phyloP scores from a whole-genome alignment of 2,329 filamentous ascomycete species.

The Colletotrichum scovillei region DNA sequence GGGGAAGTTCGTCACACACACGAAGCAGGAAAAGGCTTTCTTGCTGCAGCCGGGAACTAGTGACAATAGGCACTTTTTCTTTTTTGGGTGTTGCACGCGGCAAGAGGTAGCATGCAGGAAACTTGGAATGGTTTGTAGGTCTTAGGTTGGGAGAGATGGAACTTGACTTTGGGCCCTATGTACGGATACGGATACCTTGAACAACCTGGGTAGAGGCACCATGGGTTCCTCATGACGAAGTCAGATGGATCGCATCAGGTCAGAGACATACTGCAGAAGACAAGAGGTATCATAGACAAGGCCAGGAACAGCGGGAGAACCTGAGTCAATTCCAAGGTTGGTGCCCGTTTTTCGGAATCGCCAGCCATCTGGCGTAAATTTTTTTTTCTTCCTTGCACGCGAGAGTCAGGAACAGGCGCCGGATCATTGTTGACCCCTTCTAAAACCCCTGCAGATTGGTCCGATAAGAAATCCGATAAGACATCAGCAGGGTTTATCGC shows the following conservation, averaged over 20 bases:
- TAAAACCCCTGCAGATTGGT: background rate
- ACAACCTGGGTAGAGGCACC: background rate
- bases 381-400: constrained; percentile 20
- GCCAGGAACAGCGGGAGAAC: constrained; percentile 25
- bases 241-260: background rate
- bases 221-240: background rate
- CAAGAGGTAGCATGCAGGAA: constrained; percentile 1
- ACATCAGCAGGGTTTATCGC: background rate
- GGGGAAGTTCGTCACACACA: constrained; percentile 27
- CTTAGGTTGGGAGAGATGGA: background rate
- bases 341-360: constrained; percentile 33
- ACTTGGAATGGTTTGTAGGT: constrained; percentile 5
- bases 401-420: constrained; percentile 20
- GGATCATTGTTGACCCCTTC: constrained; percentile 19
- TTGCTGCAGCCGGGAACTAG: constrained; percentile 27
- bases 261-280: constrained; percentile 8
- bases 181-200: background rate
- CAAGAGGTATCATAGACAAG: background rate
- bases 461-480: constrained; percentile 19
- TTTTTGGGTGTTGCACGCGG: constrained; percentile 1
- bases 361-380: constrained; percentile 21
- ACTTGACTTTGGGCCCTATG: background rate
- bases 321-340: constrained; percentile 29
- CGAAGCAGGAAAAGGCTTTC: constrained; percentile 19
- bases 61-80: background rate